These are phyloP conservation scores for Lactarius quietus DNA, from an alignment of 768 basidiomycete genomes.

Conservation along the genomic window DNA sequence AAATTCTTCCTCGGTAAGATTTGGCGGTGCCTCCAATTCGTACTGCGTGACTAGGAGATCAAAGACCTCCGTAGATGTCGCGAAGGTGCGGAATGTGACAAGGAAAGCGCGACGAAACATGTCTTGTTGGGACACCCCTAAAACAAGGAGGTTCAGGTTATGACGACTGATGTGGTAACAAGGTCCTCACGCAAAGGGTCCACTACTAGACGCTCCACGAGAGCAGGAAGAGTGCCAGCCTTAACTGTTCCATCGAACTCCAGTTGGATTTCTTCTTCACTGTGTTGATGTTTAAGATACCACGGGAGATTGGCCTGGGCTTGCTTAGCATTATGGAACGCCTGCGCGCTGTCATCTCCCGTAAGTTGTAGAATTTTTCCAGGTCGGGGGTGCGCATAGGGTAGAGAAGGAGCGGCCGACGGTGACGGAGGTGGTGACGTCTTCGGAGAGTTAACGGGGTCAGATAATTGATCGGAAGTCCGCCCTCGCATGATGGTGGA, in stretches of 20 bases:
- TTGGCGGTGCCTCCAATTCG: slow-evolving; percentile 45
- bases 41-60: slow-evolving; percentile 65
- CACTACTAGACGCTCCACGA: slow-evolving; percentile 67
- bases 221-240: slow-evolving; percentile 64
- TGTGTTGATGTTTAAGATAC: slow-evolving; percentile 57
- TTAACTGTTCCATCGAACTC: slow-evolving; percentile 63
- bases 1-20: slow-evolving; percentile 48
- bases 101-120: slow-evolving; percentile 64
- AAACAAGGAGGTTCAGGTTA: not conserved
- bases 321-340: slow-evolving; percentile 38
- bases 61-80: slow-evolving; percentile 62
- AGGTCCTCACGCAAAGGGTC: slow-evolving; percentile 54
- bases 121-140: slow-evolving; percentile 30
- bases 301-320: slow-evolving; percentile 44
- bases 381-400: slow-evolving; percentile 23
- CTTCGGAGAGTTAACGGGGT: not conserved
- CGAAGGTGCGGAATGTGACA: slow-evolving; percentile 80
- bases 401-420: not conserved
- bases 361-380: slow-evolving; percentile 40
- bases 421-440: not conserved
- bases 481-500: slow-evolving; percentile 18
- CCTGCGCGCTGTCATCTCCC: slow-evolving; percentile 43
- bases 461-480: slow-evolving; percentile 5
- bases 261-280: slow-evolving; percentile 56
- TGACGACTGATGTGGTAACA: not conserved